Percentiles rank a stretch among this genome's conserved stretches.
phyloP scores from a whole-genome alignment of 2,329 filamentous ascomycete species.

The Fusarium continuum region DNA sequence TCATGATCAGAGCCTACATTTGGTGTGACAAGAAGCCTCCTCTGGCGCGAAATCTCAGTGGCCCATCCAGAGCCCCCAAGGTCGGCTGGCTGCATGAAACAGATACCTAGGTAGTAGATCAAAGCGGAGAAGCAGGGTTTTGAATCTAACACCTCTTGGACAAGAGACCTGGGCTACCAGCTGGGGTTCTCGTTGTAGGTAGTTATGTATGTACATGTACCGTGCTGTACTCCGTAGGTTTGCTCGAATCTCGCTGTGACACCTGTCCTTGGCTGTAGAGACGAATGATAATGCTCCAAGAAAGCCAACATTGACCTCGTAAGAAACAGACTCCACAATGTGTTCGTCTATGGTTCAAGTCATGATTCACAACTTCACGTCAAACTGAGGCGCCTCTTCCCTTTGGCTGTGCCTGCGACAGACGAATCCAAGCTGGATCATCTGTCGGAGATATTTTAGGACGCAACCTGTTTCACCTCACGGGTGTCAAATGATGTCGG shows the following conservation, averaged over 20 bases:
- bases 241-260: constrained; percentile 12
- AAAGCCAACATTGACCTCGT: constrained; percentile 1
- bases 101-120: neutral
- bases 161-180: neutral
- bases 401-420: too few species aligned
- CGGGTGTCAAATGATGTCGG: constrained; percentile 31
- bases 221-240: neutral
- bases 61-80: neutral
- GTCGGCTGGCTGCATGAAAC: constrained; percentile 23
- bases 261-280: neutral
- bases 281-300: neutral
- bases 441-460: constrained; percentile 21
- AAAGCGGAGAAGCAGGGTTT: neutral
- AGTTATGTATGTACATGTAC: neutral
- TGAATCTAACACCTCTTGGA: neutral
- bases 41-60: neutral
- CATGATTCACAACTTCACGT: neutral
- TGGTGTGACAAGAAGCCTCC: constrained; percentile 10
- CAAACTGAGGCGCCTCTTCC: too few species aligned
- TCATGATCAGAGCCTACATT: neutral
- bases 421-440: constrained; percentile 18
- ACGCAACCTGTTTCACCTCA: constrained; percentile 35
- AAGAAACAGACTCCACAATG: neutral
- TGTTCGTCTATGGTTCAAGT: neutral
- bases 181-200: too few species aligned